These are phyloP conservation scores for Quillaja saponaria DNA, from an alignment of 306 rosid genomes.

Conservation along the genomic window DNA sequence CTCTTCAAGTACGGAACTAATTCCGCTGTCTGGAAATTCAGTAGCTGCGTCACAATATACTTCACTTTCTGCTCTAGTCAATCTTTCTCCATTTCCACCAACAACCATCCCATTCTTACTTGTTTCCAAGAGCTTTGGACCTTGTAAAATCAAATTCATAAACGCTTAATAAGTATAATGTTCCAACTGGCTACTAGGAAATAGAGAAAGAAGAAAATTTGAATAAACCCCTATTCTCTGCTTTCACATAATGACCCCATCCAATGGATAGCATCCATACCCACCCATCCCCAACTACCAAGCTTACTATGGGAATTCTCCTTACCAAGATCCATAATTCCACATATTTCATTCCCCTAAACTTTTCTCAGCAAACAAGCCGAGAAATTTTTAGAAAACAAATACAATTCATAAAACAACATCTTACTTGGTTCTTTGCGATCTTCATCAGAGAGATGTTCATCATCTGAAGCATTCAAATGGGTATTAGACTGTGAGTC, in stretches of 20 bases:
- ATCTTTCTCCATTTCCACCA: conserved; percentile 31
- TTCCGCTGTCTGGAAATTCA: conserved; percentile 56
- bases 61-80: conserved; percentile 54
- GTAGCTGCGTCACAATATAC: conserved; percentile 72
- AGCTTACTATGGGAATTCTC: not conserved
- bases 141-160: conserved; percentile 39
- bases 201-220: not conserved
- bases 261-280: not conserved
- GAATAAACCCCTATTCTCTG: not conserved
- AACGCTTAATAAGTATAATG: conserved; percentile 5
- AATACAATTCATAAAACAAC: not conserved
- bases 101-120: conserved; percentile 36
- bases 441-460: conserved; percentile 48
- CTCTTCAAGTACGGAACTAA: conserved; percentile 23
- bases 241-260: too few species aligned
- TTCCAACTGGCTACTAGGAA: not conserved
- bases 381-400: not conserved
- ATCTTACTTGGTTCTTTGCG: conserved; percentile 49
- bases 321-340: not conserved
- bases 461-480: conserved; percentile 58
- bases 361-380: conserved; percentile 1
- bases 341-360: conserved; percentile 1
- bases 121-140: conserved; percentile 39
- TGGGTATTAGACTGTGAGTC: conserved; percentile 40
- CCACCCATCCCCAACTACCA: not conserved